Percentiles rank a stretch among this genome's conserved stretches.
Evolutionary conservation across 176 grass and related monocot genomes (phyloP).

Genomic region (Pontederia paniculata): DNA sequence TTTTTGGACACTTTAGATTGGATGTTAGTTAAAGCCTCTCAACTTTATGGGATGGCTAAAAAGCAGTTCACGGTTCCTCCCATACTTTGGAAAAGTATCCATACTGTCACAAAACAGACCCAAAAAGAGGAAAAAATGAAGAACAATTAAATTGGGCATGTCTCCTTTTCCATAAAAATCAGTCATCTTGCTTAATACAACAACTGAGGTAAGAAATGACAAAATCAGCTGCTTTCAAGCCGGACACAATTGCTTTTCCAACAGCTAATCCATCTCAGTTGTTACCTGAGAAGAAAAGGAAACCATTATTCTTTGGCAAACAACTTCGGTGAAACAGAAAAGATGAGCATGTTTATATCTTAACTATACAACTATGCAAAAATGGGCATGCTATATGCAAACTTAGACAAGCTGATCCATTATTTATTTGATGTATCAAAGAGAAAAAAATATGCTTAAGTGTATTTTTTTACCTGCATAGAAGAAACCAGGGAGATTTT

Average conservation of each 20-base stretch:
- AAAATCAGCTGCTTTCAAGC: conserved; percentile 69
- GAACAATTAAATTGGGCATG: too few species aligned
- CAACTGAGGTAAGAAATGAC: conserved; percentile 54
- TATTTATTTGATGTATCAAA: not conserved
- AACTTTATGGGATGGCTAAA: too few species aligned
- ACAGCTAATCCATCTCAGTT: conserved; percentile 85
- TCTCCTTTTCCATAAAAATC: not conserved
- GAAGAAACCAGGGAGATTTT: conserved; percentile 89
- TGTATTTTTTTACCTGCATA: conserved; percentile 67
- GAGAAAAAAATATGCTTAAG: not conserved
- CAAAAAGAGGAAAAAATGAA: too few species aligned
- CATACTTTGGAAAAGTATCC: too few species aligned
- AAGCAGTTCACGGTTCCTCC: too few species aligned
- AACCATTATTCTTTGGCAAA: conserved; percentile 14
- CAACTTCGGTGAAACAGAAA: conserved; percentile 8
- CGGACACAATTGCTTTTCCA: conserved; percentile 80
- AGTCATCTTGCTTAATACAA: conserved; percentile 16
- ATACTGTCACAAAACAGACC: too few species aligned
- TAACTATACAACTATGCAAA: not conserved
- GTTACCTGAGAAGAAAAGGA: conserved; percentile 49
- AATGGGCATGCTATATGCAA: not conserved
- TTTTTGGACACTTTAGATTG: too few species aligned
- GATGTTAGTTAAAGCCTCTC: too few species aligned
- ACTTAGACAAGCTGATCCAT: not conserved
- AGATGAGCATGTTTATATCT: too few species aligned